A percentile compares a stretch with the other conserved stretches of the same genome.
phyloP scores from a whole-genome alignment of 257 asterid species.

The Rhazya stricta region DNA sequence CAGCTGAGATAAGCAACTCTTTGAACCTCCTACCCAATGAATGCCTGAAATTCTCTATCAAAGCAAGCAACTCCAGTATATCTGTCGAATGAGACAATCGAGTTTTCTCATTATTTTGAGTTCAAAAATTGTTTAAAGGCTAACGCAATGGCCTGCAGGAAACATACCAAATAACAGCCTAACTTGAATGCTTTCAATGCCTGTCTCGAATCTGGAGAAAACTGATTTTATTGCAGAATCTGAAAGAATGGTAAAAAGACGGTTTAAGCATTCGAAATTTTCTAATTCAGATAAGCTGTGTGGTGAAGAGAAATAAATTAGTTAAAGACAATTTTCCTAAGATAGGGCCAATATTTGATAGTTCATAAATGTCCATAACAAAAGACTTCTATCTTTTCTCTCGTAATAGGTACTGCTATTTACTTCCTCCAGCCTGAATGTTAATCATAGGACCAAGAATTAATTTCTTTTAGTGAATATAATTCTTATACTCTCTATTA shows the following conservation, averaged over 20 bases:
- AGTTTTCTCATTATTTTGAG: neutral
- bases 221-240: constrained; percentile 28
- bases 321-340: neutral
- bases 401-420: neutral
- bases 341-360: neutral
- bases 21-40: constrained; percentile 11
- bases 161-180: constrained; percentile 52
- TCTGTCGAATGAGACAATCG: constrained; percentile 11
- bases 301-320: neutral
- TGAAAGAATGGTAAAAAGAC: constrained; percentile 23
- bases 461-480: neutral
- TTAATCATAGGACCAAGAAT: neutral
- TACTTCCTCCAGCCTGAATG: neutral
- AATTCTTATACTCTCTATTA: neutral
- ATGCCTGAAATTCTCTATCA: constrained; percentile 14
- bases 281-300: neutral
- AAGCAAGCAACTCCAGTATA: constrained; percentile 22
- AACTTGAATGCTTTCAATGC: constrained; percentile 44
- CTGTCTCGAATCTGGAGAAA: constrained; percentile 38
- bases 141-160: neutral
- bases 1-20: constrained; percentile 17
- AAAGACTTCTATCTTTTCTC: neutral
- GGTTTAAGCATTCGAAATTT: neutral
- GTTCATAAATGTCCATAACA: neutral
- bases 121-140: neutral